Percentiles rank a stretch among this genome's conserved stretches.
phyloP scores from a whole-genome alignment of 129 eudicot species.

The Tagetes erecta region DNA sequence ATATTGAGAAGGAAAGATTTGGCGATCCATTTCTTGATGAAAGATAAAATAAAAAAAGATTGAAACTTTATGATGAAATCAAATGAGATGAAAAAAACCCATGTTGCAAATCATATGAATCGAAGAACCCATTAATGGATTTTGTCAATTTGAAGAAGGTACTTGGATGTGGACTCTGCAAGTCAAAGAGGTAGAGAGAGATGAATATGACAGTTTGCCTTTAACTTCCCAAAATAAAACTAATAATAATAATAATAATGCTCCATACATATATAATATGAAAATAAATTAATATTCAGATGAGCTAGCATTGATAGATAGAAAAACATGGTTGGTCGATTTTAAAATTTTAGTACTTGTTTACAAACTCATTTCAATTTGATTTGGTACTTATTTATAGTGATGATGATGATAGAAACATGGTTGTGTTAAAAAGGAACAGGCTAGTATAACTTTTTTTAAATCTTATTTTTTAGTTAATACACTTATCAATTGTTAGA shows the following conservation, averaged over 20 bases:
- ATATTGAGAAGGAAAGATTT: slow-evolving; percentile 37
- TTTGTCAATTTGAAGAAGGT: slow-evolving; percentile 14
- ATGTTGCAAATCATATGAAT: slow-evolving; percentile 35
- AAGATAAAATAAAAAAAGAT: slow-evolving; percentile 24
- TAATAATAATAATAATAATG: neutral
- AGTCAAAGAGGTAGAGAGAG: slow-evolving; percentile 47
- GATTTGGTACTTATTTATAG: neutral
- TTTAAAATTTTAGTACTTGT: neutral
- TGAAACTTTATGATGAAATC: slow-evolving; percentile 30
- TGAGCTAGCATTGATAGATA: slow-evolving; percentile 17
- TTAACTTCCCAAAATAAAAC: slow-evolving; percentile 9
- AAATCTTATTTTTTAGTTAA: neutral
- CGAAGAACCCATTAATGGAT: slow-evolving; percentile 24
- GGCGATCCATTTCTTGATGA: slow-evolving; percentile 37
- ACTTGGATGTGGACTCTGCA: slow-evolving; percentile 40
- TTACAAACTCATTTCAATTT: neutral
- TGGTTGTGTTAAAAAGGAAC: neutral
- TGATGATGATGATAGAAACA: neutral
- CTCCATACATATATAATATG: neutral
- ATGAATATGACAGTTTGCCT: slow-evolving; percentile 41
- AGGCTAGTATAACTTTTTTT: neutral
- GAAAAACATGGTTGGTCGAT: slow-evolving; percentile 21
- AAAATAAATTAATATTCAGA: slow-evolving; percentile 8
- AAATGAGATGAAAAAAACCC: slow-evolving; percentile 31
- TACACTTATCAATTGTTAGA: neutral